Evolutionary conservation across 176 grass and related monocot genomes (phyloP), one percentile per base, ranked within the genome.

Genomic region (Juncus inflexus): DNA sequence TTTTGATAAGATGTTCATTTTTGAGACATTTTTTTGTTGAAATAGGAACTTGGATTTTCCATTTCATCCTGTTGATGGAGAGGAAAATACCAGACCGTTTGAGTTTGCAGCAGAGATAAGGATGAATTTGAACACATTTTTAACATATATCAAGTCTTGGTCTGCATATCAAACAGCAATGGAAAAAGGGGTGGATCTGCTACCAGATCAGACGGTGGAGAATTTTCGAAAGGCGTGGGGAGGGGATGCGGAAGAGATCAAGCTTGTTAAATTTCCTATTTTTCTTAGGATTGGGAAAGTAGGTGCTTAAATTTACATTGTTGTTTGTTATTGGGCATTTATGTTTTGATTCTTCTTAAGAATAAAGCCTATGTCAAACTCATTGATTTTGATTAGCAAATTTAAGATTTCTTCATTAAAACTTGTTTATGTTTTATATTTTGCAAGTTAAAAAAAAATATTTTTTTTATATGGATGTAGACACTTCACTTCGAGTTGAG

Each of bases 101-200:
- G 81, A 96, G 81, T 96, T 90, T 83, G 28, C 66, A 62, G 70
- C 81, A 9, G 53, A 86, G 55, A 73, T 55, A 0, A 3, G 13
- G 11, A 96, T 96, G 87, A 69, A 90, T 51, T 53, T 96, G 0
- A 65, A 74, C 11, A 63, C 52, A 15, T 91, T 79, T 63, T 74
- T 91, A 52, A 81, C 68, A 3, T 96, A 96, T 66, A 79, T 96
- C 82, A 81, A 66, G 14, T 96, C 92, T 0, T 96, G 92, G 92
- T 96, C 87, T 3, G 79, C 92, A 15, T 96, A 91, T 81, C 84
- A 91, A 69, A 96, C 87, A 35, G 87, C 92, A 9, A 85, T 85
- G 63, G 87, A 91, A 15, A 69, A 81, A 19, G 84, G 74, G 2
- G 63, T 86, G 28, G 84, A 96, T 70, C 60, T 96, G 65, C 63